Conservation (phyloP, 495 filamentous ascomycete species). For the Aspergillus hancockii region DNA sequence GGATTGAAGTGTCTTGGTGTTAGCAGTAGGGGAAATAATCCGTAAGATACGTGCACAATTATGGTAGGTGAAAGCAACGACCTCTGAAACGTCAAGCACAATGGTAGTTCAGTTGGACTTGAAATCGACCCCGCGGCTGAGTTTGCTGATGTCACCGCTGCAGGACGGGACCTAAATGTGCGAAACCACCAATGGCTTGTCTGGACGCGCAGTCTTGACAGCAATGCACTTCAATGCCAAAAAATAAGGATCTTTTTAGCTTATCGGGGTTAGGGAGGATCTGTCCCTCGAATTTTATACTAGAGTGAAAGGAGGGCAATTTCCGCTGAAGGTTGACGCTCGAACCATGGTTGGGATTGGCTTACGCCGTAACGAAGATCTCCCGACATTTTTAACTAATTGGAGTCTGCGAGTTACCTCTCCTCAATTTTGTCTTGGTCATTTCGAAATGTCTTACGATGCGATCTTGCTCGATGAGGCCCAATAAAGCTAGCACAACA, state of each 20-base stretch:
- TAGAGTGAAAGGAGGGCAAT: background rate
- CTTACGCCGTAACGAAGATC: background rate
- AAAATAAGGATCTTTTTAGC: background rate
- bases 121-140: conserved; percentile 26
- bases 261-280: background rate
- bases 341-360: conserved; percentile 6
- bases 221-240: background rate
- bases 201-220: background rate
- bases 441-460: background rate
- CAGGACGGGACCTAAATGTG: conserved; percentile 17
- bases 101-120: background rate
- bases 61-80: background rate
- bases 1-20: background rate
- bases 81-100: background rate
- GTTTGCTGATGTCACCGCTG: conserved; percentile 30
- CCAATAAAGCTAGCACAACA: background rate
- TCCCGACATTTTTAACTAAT: no score
- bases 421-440: background rate
- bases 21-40: background rate
- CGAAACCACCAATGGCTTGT: background rate
- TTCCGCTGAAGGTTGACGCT: background rate
- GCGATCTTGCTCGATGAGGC: background rate
- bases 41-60: background rate
- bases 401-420: no score
- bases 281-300: background rate